Base-by-base conservation (phyloP, 2,329 filamentous ascomycete species). In the Aureobasidium mangrovei region DNA sequence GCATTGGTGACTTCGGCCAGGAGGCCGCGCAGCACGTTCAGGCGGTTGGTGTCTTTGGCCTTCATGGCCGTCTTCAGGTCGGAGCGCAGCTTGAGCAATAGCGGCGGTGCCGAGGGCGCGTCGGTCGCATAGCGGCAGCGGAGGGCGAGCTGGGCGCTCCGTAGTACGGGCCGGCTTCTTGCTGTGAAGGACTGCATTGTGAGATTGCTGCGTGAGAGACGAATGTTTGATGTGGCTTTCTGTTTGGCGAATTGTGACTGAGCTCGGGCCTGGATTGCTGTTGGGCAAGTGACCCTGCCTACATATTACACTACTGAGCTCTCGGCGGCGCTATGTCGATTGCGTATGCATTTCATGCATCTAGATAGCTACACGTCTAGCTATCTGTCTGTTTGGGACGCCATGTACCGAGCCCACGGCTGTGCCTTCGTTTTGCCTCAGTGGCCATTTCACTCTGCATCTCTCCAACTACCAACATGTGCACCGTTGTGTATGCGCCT, bases 1-100 rank as follows among this genome's bases (percentile, higher is more conserved):
- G 85, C 83, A 69, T 90, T 91, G 61, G 84, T 82, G 58, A 85
- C 82, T 58, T 85, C 79, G 32, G 85, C 76, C 59, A 91, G 77
- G 58, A 91, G 72, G 39, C 77, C 69, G 60, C 87, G 84, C 46
- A 91, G 77, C 36, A 88, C 85, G 38, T 78, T 72, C 28, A 91
- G 79, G 2, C 84, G 81, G 28, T 80, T 73, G 28, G 70, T 73
- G 63, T 77, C 72, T 62, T 75, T 76, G n/a, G 69, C 62, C 56
- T 70, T 70, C 68, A 77, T 72, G 32, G 74, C 72, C 4, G 61
- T 69, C 59, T 77, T 77, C 40, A 77, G 69, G 57, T 76, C 74
- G 10, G 63, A 59, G 32, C 74, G 67, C 47, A 77, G 64, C 56
- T 72, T 72, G 32, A 70, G 65, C 9, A 77, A 70, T 29, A 76